These are phyloP conservation scores for Populus deltoides DNA, from an alignment of 345 rosid species.

Conservation along the genomic window DNA sequence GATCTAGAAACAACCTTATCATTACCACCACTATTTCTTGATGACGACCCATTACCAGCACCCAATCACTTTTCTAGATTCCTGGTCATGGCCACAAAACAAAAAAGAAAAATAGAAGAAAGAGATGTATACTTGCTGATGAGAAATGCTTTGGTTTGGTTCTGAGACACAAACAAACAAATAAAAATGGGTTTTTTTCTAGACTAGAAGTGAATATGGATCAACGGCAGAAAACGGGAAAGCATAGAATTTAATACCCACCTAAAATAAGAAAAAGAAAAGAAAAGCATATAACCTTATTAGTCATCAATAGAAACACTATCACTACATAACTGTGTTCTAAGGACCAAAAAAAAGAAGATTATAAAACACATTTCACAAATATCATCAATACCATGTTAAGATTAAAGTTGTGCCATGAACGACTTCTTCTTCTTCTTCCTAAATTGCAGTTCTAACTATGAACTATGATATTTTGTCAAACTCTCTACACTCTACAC, in stretches of 20 bases:
- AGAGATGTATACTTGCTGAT: conserved; percentile 7
- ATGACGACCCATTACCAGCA: conserved; percentile 48
- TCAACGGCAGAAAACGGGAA: background rate
- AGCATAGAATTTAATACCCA: conserved; percentile 18
- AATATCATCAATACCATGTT: background rate
- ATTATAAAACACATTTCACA: background rate
- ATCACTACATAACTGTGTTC: background rate
- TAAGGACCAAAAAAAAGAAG: background rate
- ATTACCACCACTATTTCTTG: conserved; percentile 36
- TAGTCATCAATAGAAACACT: background rate
- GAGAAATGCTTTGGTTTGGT: background rate
- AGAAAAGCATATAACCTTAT: conserved; percentile 2
- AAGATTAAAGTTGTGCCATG: too few relatives aligned
- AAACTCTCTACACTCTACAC: too few relatives aligned
- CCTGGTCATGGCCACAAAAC: conserved; percentile 42
- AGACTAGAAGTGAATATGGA: background rate
- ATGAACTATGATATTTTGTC: too few relatives aligned
- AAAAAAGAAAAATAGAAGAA: background rate
- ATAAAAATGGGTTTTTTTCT: background rate
- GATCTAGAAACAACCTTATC: conserved; percentile 51
- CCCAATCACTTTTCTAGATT: conserved; percentile 47
- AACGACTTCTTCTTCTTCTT: too few relatives aligned
- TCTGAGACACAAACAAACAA: background rate
- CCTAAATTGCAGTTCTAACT: too few relatives aligned
- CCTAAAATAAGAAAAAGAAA: conserved; percentile 4